Percentiles rank a stretch among this genome's conserved stretches.
These are phyloP conservation scores for Penicillium sp. DNA, from an alignment of 2,329 filamentous ascomycete genomes.

Conservation along the genomic window DNA sequence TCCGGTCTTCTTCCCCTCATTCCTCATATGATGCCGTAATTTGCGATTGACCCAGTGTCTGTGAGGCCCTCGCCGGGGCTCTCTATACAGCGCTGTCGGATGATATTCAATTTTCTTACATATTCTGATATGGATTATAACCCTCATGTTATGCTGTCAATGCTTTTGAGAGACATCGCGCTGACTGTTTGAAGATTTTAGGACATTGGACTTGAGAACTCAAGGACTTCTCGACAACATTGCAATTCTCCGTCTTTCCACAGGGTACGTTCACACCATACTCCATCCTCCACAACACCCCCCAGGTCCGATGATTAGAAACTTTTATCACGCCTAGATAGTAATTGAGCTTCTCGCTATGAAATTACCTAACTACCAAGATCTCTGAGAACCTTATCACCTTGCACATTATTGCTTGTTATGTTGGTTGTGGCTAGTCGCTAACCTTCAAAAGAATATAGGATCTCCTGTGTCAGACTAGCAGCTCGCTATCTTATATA, in stretches of 20 bases:
- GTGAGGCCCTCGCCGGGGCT: constrained; percentile 90
- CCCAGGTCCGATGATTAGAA: constrained; percentile 64
- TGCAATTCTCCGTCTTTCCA: not conserved
- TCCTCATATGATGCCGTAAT: constrained; percentile 84
- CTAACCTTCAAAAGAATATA: constrained; percentile 25
- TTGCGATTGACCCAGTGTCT: constrained; percentile 91
- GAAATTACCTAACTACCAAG: constrained; percentile 64
- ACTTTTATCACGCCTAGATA: constrained; percentile 62
- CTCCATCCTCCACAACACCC: not conserved
- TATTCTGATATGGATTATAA: constrained; percentile 72
- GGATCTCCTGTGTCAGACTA: not conserved
- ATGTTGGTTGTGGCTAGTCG: constrained; percentile 15
- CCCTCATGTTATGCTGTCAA: constrained; percentile 5
- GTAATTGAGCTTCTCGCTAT: constrained; percentile 62
- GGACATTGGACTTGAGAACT: constrained; percentile 3
- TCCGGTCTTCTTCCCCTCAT: constrained; percentile 1
- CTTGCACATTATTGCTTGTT: constrained; percentile 17
- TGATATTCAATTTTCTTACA: constrained; percentile 97
- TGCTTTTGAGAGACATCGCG: constrained; percentile 7
- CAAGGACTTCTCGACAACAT: not conserved
- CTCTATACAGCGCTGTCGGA: constrained; percentile 70
- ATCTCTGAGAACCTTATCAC: constrained; percentile 60
- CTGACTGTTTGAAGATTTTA: constrained; percentile 30
- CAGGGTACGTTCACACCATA: constrained; percentile 28
- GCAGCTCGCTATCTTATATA: not conserved